Evolutionary conservation across 306 rosid genomes (phyloP).

Genomic region (Adenanthera pavonina): DNA sequence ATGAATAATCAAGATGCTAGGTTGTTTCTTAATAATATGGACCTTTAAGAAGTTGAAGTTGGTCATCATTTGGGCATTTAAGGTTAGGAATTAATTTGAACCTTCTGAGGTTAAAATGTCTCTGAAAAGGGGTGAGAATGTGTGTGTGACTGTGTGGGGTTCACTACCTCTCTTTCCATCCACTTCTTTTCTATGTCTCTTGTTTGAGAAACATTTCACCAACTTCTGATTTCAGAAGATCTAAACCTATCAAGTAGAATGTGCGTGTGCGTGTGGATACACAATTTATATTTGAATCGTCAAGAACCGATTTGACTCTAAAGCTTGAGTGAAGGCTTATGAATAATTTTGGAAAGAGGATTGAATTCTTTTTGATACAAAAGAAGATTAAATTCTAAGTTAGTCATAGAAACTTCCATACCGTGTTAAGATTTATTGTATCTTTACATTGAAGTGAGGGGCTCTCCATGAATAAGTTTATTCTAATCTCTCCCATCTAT

Average conservation of each 20-base stretch:
- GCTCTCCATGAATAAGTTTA: neutral
- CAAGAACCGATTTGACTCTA: neutral
- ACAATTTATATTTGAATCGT: neutral
- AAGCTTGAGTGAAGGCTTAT: neutral
- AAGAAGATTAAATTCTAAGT: no score
- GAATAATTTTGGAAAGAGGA: neutral
- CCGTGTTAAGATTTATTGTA: neutral
- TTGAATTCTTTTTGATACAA: no score
- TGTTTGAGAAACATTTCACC: no score
- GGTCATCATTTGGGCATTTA: slow-evolving; percentile 7
- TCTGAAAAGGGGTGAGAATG: neutral
- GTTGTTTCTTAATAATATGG: slow-evolving; percentile 12
- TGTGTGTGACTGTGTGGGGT: neutral
- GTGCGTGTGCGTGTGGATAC: neutral
- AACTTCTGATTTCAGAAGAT: neutral
- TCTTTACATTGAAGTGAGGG: neutral
- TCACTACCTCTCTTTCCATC: no score
- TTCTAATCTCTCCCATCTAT: neutral
- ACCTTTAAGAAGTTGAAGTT: slow-evolving; percentile 16
- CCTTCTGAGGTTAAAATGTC: neutral
- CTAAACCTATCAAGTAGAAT: neutral
- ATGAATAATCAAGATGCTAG: neutral
- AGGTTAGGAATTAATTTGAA: slow-evolving; percentile 1
- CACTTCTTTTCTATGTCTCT: no score
- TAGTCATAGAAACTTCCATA: neutral